Base-by-base conservation (phyloP, 331 rosid genomes). In the Ulmus americana region DNA sequence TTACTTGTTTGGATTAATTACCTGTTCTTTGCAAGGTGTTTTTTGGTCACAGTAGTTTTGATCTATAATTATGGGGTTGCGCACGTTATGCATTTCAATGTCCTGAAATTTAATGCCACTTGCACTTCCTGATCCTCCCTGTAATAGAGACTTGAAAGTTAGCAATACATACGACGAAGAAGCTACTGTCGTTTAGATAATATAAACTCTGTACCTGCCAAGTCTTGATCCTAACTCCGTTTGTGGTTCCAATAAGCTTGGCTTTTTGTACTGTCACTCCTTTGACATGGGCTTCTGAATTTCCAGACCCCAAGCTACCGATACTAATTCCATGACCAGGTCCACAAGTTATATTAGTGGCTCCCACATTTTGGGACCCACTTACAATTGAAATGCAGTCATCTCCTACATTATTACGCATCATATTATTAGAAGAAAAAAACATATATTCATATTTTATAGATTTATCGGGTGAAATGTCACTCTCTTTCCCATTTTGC, bases 281-380 rank as follows among this genome's bases (percentile, higher is more conserved):
- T 13, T 76, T 70, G 8, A 76, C 80, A 39, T 64, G 18, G 53
- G 64, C 72, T 39, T 52, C 38, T 5, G 76, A 13, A 18, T 14
- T 62, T 15, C 13, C 56, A 5, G 38, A 0, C 18, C 78, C 78
- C 58, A 73, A 52, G 68, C 78, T 52, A 15, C 76, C 76, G 39
- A 72, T 56, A 22, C 71, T 72, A 6, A 76, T 70, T 54, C 80
- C 80, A 38, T 76, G 76, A 15, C 80, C 76, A 12, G 80, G 76
- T 8, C 80, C 80, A 38, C 80, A 70, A 39, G 73, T 70, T 6
- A 76, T 70, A 41, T 63, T 38, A 3, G 43, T 39, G 13, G 76
- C 80, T 39, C n/a, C 47, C 2, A 76, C 72, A 1, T 48, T 39
- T 35, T 46, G 46, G 46, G 80, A 64, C 12, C 76, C 80, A 39